Base-by-base conservation (phyloP, 2,329 filamentous ascomycete species). In the Trichoderma oligosporum region DNA sequence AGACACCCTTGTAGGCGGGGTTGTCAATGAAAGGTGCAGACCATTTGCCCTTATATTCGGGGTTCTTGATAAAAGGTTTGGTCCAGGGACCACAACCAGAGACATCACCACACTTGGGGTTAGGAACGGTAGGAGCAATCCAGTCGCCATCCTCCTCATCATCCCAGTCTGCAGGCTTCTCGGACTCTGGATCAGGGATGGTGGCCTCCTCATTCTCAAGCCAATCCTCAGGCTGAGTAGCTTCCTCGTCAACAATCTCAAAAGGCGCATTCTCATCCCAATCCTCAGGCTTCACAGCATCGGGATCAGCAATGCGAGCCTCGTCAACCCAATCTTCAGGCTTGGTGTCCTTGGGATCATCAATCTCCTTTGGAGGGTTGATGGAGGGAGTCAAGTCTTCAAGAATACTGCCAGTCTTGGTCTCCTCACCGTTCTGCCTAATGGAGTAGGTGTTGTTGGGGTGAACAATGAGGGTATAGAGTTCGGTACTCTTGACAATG, bases 101-200 rank as follows among this genome's bases (percentile, higher is more conserved):
- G 64, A 80, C 89, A 59, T 97, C 93, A 63, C 86, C 84, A 72
- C 94, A 97, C 85, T 96, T 96, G 75, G 93, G 89, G 85, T 99
- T 97, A 73, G 91, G 83, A 56, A 99, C 85, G 56, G 86, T 91
- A 58, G 93, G 94, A 52, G 92, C 78, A 65, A 96, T 75, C 91
- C 92, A 99, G 80, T 99, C 94, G 74, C 94, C 94, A 74, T 99
- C 94, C 80, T 99, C 94, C 80, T 99, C 94, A 60, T 99, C 93
- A 78, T 97, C 93, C 94, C 94, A 99, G 73, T 97, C 94, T 78
- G 96, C 92, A 62, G 94, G 94, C 87, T 97, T 99, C 80, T 89
- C 82, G 51, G 93, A 91, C 79, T 96, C 91, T 56, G 94, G 94
- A 78, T 99, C 94, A 58, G 92, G 83, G 61, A 97, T 80, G 64